Base-by-base conservation (phyloP, 2,329 filamentous ascomycete genomes). In the Sclerotinia spermophila region DNA sequence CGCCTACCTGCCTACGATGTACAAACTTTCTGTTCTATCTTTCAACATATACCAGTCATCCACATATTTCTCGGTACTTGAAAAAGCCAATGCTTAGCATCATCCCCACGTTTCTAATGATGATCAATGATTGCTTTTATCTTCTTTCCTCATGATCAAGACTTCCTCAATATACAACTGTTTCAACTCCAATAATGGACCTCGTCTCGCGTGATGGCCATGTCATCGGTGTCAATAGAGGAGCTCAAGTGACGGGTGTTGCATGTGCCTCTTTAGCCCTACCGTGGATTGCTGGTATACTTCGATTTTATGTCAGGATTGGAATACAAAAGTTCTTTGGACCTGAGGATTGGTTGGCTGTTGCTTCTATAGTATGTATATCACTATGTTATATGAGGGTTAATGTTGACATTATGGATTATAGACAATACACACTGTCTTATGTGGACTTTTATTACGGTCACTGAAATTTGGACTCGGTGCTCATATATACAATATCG, bases 191-290 rank as follows among this genome's bases (percentile, higher is more conserved):
- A 53, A 24, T 27, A 38, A 53, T 53, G n/a, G n/a, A 53, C 5
- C 45, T 27, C 33, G 5, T 42, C 10, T 66, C 62, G 24, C 45
- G 45, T 42, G 33, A 53, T 30, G 27, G 19, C 21, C 5, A 48
- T 33, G 62, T 68, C 44, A 19, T 65, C 24, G 72, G 56, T 21
- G 55, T 76, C 33, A 74, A 70, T 48, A 72, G 75, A 6, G 74
- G 75, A 40, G 73, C 75, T 21, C 75, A 78, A 64, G 75, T 78
- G 44, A 78, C 76, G 6, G 77, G 77, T 30, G 76, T 78, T 53
- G 76, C 75, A 3, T 74, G 77, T 48, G 77, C 79, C 27, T 81
- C 83, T 44, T 56, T 83, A 27, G 71, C 77, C 13, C 51, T 83
- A 11, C 79, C 80, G 3, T 79, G 81, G 69, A 73, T 79, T 44